Conservation (phyloP, 2,329 filamentous ascomycete genomes). For the Penicillium digitatum region DNA sequence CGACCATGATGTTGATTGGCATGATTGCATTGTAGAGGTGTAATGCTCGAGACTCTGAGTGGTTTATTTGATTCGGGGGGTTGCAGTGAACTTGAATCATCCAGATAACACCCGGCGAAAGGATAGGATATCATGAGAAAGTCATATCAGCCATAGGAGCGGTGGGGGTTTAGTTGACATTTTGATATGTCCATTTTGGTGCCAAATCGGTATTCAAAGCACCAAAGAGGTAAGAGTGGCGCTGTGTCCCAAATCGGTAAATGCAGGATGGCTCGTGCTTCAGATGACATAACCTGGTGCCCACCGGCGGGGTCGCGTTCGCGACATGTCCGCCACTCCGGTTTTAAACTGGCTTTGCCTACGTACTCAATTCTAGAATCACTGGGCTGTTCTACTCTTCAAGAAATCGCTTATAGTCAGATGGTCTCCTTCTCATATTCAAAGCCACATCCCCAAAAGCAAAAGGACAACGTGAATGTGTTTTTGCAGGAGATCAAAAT, state of each 20-base stretch:
- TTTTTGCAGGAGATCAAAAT: neutral
- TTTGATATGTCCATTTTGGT: neutral
- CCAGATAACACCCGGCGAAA: neutral
- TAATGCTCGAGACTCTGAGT: neutral
- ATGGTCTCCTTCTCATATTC: neutral
- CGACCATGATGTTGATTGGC: neutral
- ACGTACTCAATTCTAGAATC: too few species aligned
- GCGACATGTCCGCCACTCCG: too few species aligned
- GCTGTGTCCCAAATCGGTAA: constrained; percentile 6
- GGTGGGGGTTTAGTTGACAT: neutral
- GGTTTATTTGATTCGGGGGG: neutral
- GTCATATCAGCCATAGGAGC: neutral
- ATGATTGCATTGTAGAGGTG: neutral
- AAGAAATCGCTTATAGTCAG: too few species aligned
- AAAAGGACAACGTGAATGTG: neutral
- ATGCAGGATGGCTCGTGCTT: constrained; percentile 12
- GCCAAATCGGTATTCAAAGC: neutral
- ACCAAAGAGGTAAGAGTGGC: constrained; percentile 1
- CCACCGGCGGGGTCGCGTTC: neutral
- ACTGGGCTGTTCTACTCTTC: too few species aligned
- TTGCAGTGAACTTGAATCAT: neutral
- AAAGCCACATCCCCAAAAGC: neutral
- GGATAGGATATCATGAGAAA: neutral
- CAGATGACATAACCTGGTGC: constrained; percentile 4
- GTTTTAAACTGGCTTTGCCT: too few species aligned